These are phyloP conservation scores for Rosa persica DNA, from an alignment of 306 rosid species.

Conservation along the genomic window DNA sequence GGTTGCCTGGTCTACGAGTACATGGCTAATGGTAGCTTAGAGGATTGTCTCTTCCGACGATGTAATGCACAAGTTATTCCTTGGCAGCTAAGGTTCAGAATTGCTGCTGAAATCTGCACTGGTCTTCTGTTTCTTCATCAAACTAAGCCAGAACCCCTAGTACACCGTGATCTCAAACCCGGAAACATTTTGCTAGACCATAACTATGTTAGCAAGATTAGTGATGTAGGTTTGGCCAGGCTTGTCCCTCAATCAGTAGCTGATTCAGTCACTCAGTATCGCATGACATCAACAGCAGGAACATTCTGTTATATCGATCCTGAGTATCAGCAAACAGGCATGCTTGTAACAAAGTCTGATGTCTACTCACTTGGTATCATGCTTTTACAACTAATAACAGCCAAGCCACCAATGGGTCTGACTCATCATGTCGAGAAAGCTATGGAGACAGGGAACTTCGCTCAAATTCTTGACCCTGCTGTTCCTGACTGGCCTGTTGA, in stretches of 20 bases:
- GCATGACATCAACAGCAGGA: constrained; percentile 82
- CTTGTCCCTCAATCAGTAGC: constrained; percentile 80
- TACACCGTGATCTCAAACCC: constrained; percentile 86
- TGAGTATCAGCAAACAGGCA: constrained; percentile 84
- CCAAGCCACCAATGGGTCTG: constrained; percentile 76
- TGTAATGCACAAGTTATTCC: constrained; percentile 49
- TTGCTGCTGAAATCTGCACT: constrained; percentile 81
- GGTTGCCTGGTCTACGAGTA: constrained; percentile 84
- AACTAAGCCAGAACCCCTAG: constrained; percentile 79
- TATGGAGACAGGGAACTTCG: constrained; percentile 56
- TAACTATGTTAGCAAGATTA: constrained; percentile 79
- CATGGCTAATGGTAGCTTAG: constrained; percentile 89
- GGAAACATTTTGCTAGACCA: constrained; percentile 82
- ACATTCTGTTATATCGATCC: constrained; percentile 95
- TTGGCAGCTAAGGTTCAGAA: constrained; percentile 76
- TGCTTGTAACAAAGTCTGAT: constrained; percentile 76
- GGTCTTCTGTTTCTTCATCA: constrained; percentile 81
- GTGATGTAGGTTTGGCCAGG: constrained; percentile 88
- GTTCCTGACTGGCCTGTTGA: constrained; percentile 72
- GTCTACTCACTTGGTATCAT: constrained; percentile 71
- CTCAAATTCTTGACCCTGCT: constrained; percentile 68
- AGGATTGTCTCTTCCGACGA: constrained; percentile 64
- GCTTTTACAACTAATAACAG: constrained; percentile 71
- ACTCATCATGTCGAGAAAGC: constrained; percentile 60
- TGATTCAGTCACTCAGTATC: constrained; percentile 59